Evolutionary conservation across 176 grass and related monocot genomes (phyloP).

Genomic region (Poa pratensis): DNA sequence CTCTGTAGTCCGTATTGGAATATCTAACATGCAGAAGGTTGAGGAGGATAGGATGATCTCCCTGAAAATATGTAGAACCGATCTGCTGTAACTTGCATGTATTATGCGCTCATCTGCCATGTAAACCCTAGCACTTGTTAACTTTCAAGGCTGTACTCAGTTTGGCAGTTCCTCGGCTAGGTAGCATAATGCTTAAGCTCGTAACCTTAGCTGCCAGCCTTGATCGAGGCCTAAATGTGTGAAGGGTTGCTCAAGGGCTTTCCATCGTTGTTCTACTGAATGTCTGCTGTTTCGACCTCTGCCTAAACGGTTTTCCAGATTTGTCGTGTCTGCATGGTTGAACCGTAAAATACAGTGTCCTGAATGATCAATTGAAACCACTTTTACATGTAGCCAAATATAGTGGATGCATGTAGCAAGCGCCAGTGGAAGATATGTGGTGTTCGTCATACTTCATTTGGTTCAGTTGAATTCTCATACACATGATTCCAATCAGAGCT

Average conservation of each 20-base stretch:
- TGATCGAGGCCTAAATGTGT: not conserved
- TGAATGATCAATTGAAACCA: not conserved
- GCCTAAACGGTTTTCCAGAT: not conserved
- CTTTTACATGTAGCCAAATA: not conserved
- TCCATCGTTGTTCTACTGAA: not conserved
- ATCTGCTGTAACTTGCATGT: constrained; percentile 45
- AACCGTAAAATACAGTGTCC: not conserved
- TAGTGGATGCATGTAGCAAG: not conserved
- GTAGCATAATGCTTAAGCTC: constrained; percentile 13
- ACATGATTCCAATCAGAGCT: not conserved
- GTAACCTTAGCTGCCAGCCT: not conserved
- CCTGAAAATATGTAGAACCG: constrained; percentile 53
- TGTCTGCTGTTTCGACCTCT: not conserved
- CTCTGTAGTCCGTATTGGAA: constrained; percentile 13
- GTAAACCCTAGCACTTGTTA: constrained; percentile 26
- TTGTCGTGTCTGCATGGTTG: not conserved
- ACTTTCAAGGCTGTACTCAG: constrained; percentile 2
- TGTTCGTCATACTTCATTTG: not conserved
- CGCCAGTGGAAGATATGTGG: not conserved
- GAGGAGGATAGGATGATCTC: constrained; percentile 40
- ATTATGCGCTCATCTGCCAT: constrained; percentile 23
- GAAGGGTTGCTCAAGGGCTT: not conserved
- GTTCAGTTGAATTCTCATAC: not conserved
- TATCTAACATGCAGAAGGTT: constrained; percentile 43
- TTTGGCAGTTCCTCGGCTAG: not conserved